A percentile compares a stretch with the other conserved stretches of the same genome.
phyloP scores from a whole-genome alignment of 2,329 filamentous ascomycete species.

The Neonectria ditissima region DNA sequence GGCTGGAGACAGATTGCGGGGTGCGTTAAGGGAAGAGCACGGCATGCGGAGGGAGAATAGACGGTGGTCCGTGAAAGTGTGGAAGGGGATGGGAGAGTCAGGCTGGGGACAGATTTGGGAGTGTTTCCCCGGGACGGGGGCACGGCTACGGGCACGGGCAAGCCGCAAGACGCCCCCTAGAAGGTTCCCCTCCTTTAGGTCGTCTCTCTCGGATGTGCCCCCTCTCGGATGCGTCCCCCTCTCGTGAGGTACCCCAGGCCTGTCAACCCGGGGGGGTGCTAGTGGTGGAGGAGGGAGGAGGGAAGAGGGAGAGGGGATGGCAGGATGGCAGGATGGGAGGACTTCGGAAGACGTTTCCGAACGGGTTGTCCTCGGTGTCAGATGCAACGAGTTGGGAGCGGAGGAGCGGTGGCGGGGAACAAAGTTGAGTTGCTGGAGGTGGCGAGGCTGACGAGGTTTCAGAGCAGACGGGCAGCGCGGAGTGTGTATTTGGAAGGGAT shows the following conservation, averaged over 20 bases:
- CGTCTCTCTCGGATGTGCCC: conserved; percentile 35
- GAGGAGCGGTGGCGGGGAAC: conserved; percentile 9
- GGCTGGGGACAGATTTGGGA: conserved; percentile 19
- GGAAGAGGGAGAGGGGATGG: no score
- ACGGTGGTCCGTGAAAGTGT: conserved; percentile 42
- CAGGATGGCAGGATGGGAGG: no score
- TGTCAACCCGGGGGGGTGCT: conserved; percentile 24
- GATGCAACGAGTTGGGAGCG: conserved; percentile 17
- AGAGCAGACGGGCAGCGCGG: background rate
- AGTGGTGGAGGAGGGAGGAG: conserved; percentile 21
- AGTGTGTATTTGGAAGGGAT: conserved; percentile 5
- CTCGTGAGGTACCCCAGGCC: conserved; percentile 29
- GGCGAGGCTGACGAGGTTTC: conserved; percentile 9
- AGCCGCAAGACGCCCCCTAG: conserved; percentile 38
- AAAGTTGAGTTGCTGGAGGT: conserved; percentile 7
- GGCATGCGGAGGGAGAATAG: conserved; percentile 45
- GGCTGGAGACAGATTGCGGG: conserved; percentile 44
- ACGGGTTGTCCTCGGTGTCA: conserved; percentile 19
- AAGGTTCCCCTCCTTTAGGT: conserved; percentile 17
- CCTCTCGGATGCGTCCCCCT: no score
- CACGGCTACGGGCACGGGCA: conserved; percentile 33
- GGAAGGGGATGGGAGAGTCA: conserved; percentile 24
- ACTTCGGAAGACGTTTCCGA: conserved; percentile 35
- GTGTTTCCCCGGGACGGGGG: conserved; percentile 23
- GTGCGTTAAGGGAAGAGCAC: conserved; percentile 43